A percentile compares a stretch with the other conserved stretches of the same genome.
Evolutionary conservation across 2,329 filamentous ascomycete genomes (phyloP).

Genomic region (Lasiodiplodia sp.): DNA sequence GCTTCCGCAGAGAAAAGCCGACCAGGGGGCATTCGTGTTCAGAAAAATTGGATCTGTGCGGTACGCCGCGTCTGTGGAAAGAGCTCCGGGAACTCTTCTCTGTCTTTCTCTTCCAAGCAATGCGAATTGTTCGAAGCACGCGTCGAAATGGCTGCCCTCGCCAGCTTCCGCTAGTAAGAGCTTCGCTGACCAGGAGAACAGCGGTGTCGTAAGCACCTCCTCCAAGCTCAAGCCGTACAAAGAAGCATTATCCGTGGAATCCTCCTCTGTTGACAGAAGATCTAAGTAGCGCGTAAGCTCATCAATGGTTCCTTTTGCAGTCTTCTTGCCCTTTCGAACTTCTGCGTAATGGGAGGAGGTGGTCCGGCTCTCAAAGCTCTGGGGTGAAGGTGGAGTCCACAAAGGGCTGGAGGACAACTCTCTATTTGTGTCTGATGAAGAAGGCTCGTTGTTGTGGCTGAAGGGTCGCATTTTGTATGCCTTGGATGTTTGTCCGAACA

Average conservation of each 20-base stretch:
- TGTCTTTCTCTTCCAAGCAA: conserved; percentile 18
- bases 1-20: conserved; percentile 69
- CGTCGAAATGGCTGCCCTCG: not conserved
- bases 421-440: no score
- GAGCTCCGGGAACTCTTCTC: no score
- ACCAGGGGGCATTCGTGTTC: conserved; percentile 65
- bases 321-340: no score
- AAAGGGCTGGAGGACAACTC: no score
- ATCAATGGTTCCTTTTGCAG: not conserved
- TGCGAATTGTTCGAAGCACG: conserved; percentile 25
- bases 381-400: no score
- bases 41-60: conserved; percentile 47
- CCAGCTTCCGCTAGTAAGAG: not conserved
- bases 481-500: no score
- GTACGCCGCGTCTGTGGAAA: not conserved
- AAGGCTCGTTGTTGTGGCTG: no score
- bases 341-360: no score
- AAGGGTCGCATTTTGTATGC: no score
- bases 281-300: conserved; percentile 15
- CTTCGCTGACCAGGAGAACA: conserved; percentile 28
- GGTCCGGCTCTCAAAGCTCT: no score
- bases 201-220: conserved; percentile 18
- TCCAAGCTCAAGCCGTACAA: conserved; percentile 2
- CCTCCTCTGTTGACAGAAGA: not conserved
- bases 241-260: not conserved